Conservation (phyloP, 139 green algal genomes). For the Chlamydomonas asymmetrica region DNA sequence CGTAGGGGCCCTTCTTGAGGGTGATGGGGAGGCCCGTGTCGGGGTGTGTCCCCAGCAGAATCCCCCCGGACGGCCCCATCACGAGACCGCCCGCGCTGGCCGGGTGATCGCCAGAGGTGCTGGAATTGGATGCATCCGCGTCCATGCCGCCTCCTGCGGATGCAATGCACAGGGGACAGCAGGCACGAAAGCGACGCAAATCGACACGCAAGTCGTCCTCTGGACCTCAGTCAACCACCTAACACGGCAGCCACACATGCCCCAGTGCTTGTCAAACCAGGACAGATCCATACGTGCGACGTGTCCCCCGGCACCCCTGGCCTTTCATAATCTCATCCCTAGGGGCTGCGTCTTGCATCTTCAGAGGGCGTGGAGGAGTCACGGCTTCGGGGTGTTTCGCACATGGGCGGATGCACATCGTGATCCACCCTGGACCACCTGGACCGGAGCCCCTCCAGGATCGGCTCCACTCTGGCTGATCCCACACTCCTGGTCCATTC, state of each 20-base stretch:
- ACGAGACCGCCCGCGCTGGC: not conserved
- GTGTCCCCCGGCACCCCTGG: too few relatives aligned
- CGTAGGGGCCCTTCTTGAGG: constrained; percentile 68
- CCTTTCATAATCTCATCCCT: too few relatives aligned
- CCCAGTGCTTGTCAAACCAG: too few relatives aligned
- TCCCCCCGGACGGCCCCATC: not conserved
- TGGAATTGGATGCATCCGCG: not conserved
- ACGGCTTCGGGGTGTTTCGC: too few relatives aligned
- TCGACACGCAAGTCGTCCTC: not conserved
- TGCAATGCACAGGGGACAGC: not conserved
- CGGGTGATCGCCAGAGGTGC: not conserved
- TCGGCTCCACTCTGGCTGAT: constrained; percentile 7
- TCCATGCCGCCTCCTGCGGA: not conserved
- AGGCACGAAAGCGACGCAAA: not conserved
- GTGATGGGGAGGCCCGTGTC: constrained; percentile 41
- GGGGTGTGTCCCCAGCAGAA: constrained; percentile 47
- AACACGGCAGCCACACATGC: too few relatives aligned
- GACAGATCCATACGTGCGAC: too few relatives aligned
- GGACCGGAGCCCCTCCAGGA: not conserved
- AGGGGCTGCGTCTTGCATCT: too few relatives aligned
- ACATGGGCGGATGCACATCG: too few relatives aligned
- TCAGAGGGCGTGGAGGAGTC: too few relatives aligned
- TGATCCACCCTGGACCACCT: too few relatives aligned
- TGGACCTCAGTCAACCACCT: not conserved
- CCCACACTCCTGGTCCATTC: constrained; percentile 2